Percentiles rank a stretch among this genome's conserved stretches.
Evolutionary conservation across 352 stramenopile species (phyloP).

Genomic region (Elongisporangium undulatum): DNA sequence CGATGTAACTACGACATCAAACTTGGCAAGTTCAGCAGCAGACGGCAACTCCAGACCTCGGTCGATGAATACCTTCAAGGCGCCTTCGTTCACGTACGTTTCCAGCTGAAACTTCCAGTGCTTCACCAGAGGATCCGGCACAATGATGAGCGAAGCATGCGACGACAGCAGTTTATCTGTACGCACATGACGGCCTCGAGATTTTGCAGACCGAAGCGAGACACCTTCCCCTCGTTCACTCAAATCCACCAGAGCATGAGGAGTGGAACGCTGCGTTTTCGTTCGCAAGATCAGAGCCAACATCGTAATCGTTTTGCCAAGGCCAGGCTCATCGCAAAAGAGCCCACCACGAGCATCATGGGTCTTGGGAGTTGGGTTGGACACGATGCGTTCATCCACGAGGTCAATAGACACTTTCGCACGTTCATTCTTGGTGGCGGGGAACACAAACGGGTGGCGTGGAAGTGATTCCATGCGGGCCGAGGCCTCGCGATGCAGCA

Average conservation of each 20-base stretch:
- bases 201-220: conserved; percentile 31
- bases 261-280: conserved; percentile 38
- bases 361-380: conserved; percentile 4
- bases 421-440: conserved; percentile 4
- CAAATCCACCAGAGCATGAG: not conserved
- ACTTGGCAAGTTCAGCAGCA: conserved; percentile 37
- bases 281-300: conserved; percentile 74
- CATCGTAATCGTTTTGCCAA: conserved; percentile 88
- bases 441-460: conserved; percentile 40
- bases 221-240: not conserved
- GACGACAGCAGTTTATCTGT: conserved; percentile 40
- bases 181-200: conserved; percentile 38
- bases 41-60: conserved; percentile 24
- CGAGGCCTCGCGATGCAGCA: conserved; percentile 63
- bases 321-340: conserved; percentile 79
- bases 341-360: conserved; percentile 63
- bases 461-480: not conserved
- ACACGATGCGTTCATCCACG: conserved; percentile 42
- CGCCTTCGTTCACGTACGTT: conserved; percentile 28
- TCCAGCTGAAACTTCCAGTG: conserved; percentile 81
- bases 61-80: conserved; percentile 47
- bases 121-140: conserved; percentile 66
- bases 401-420: conserved; percentile 31
- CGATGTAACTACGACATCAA: conserved; percentile 75
- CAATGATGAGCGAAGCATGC: conserved; percentile 57